Percentiles rank a stretch among this genome's conserved stretches.
Evolutionary conservation across 495 filamentous ascomycete genomes (phyloP).

Genomic region (Astrocystis sublimbata): DNA sequence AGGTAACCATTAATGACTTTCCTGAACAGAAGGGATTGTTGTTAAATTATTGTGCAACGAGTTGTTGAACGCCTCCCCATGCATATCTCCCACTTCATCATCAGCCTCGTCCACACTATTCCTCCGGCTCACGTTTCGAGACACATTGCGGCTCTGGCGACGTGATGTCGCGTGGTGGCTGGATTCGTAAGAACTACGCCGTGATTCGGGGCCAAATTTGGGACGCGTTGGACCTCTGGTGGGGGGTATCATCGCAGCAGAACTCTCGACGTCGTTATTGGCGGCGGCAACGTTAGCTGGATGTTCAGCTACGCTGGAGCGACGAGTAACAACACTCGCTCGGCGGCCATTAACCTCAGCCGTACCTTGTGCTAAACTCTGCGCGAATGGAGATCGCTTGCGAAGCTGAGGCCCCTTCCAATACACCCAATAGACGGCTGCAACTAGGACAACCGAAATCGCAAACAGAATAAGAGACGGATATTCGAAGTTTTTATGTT

Average conservation of each 20-base stretch:
- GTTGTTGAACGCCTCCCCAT: neutral
- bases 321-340: neutral
- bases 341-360: slow-evolving; percentile 39
- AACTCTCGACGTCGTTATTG: slow-evolving; percentile 5
- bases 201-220: slow-evolving; percentile 21
- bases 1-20: neutral
- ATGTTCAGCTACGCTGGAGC: neutral
- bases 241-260: neutral
- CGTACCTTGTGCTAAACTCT: slow-evolving; percentile 61
- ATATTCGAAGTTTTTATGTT: slow-evolving; percentile 59
- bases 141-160: slow-evolving; percentile 29
- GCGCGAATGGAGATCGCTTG: slow-evolving; percentile 74
- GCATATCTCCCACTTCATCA: slow-evolving; percentile 1
- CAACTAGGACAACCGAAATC: slow-evolving; percentile 68
- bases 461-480: slow-evolving; percentile 74
- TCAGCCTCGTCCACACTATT: slow-evolving; percentile 25
- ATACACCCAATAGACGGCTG: slow-evolving; percentile 78
- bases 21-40: slow-evolving; percentile 5
- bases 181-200: slow-evolving; percentile 30
- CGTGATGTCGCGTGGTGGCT: slow-evolving; percentile 31
- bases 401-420: slow-evolving; percentile 72
- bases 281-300: neutral
- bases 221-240: neutral
- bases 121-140: slow-evolving; percentile 26
- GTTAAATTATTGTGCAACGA: neutral